A percentile compares a stretch with the other conserved stretches of the same genome.
Conservation (phyloP, 2,329 filamentous ascomycete species). For the Metarhizium robertsii region DNA sequence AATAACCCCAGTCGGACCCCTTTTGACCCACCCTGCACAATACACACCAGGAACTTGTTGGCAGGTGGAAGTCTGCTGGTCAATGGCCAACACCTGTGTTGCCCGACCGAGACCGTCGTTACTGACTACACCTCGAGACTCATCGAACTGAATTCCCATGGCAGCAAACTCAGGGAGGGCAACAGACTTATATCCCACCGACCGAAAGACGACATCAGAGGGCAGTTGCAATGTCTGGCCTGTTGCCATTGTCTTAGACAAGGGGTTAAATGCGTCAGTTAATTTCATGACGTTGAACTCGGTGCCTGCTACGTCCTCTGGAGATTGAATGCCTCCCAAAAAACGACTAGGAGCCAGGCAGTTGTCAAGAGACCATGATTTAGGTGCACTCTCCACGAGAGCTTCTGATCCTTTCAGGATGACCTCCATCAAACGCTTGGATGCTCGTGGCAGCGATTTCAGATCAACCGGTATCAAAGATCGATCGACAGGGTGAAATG, state of each 20-base stretch:
- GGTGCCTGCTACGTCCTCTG: slow-evolving; percentile 50
- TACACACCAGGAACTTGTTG: slow-evolving; percentile 62
- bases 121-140: slow-evolving; percentile 61
- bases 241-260: slow-evolving; percentile 37
- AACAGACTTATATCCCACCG: slow-evolving; percentile 87
- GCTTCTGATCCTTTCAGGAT: slow-evolving; percentile 63
- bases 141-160: slow-evolving; percentile 70
- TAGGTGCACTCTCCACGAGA: slow-evolving; percentile 38
- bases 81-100: slow-evolving; percentile 18
- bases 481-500: slow-evolving; percentile 59
- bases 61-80: slow-evolving; percentile 21
- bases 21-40: slow-evolving; percentile 93
- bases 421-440: slow-evolving; percentile 71
- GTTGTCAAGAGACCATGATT: slow-evolving; percentile 78
- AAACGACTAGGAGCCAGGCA: slow-evolving; percentile 72
- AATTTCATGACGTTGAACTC: slow-evolving; percentile 57
- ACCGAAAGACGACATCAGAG: slow-evolving; percentile 72
- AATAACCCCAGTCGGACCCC: slow-evolving; percentile 90
- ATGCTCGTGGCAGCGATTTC: slow-evolving; percentile 62
- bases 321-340: slow-evolving; percentile 33
- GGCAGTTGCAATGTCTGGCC: slow-evolving; percentile 44
- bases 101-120: slow-evolving; percentile 78
- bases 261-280: slow-evolving; percentile 42
- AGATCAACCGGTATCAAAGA: slow-evolving; percentile 59
- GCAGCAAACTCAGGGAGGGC: slow-evolving; percentile 65